These are phyloP conservation scores for Penicillium chermesinum DNA, from an alignment of 495 filamentous ascomycete species.

Conservation along the genomic window DNA sequence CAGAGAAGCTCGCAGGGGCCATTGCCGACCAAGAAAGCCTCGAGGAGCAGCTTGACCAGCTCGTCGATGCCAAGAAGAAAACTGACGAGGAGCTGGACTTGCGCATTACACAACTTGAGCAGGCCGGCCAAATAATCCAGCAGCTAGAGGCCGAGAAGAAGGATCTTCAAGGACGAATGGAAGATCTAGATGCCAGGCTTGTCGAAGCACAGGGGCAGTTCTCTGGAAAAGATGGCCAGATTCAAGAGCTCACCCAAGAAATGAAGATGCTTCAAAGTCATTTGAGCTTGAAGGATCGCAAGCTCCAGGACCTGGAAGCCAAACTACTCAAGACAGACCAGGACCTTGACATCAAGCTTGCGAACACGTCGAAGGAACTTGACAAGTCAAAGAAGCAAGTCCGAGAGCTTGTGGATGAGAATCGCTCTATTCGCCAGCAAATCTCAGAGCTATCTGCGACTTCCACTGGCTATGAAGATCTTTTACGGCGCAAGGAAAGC, in stretches of 20 bases:
- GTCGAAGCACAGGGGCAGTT: conserved; percentile 60
- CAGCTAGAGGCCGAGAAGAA: conserved; percentile 81
- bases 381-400: conserved; percentile 64
- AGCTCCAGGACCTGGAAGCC: conserved; percentile 78
- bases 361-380: conserved; percentile 75
- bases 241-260: conserved; percentile 71
- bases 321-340: conserved; percentile 83
- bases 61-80: conserved; percentile 84
- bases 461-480: conserved; percentile 89
- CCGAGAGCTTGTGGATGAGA: conserved; percentile 73
- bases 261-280: conserved; percentile 91
- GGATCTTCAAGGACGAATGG: conserved; percentile 59
- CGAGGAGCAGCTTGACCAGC: conserved; percentile 85
- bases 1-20: conserved; percentile 88
- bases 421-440: conserved; percentile 78
- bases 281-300: conserved; percentile 81
- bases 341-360: conserved; percentile 82
- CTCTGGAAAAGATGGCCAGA: conserved; percentile 62
- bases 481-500: conserved; percentile 88
- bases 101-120: conserved; percentile 77
- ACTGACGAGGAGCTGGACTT: conserved; percentile 79
- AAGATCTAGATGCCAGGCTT: conserved; percentile 62
- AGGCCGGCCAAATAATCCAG: conserved; percentile 81
- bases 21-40: conserved; percentile 91
- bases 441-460: conserved; percentile 83